Conservation (phyloP, 2,329 filamentous ascomycete species). For the Didymella arachidicola region DNA sequence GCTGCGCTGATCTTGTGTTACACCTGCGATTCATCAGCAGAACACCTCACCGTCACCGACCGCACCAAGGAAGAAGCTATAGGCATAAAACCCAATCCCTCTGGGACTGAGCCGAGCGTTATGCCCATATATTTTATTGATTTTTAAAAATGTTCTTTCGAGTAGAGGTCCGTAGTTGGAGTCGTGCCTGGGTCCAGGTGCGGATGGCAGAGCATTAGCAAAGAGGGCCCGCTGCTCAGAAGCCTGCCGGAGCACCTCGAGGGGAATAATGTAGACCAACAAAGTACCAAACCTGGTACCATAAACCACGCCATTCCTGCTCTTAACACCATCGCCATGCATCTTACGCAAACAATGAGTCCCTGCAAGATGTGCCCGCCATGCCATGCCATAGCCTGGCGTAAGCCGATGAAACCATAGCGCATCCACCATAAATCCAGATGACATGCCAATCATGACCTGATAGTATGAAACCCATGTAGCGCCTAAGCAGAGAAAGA, state of each 20-base stretch:
- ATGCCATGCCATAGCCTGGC: slow-evolving; percentile 11
- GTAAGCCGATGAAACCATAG: slow-evolving; percentile 14
- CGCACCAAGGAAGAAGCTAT: slow-evolving; percentile 4
- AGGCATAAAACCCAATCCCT: slow-evolving; percentile 42
- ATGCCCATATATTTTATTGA: slow-evolving; percentile 46
- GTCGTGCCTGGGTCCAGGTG: slow-evolving; percentile 38
- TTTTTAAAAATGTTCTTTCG: slow-evolving; percentile 31
- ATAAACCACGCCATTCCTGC: slow-evolving; percentile 18
- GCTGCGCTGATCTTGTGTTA: not conserved
- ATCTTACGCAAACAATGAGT: slow-evolving; percentile 13
- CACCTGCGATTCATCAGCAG: not conserved
- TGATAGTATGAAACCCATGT: slow-evolving; percentile 22
- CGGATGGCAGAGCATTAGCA: slow-evolving; percentile 17
- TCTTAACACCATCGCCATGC: slow-evolving; percentile 21
- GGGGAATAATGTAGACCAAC: slow-evolving; percentile 15
- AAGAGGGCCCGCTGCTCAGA: slow-evolving; percentile 11
- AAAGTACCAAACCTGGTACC: slow-evolving; percentile 27
- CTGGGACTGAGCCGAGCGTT: slow-evolving; percentile 35
- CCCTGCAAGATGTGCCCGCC: slow-evolving; percentile 13
- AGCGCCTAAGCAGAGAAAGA: slow-evolving; percentile 30
- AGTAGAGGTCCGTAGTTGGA: slow-evolving; percentile 33
- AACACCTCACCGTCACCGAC: not conserved
- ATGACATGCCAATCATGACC: slow-evolving; percentile 25
- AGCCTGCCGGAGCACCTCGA: slow-evolving; percentile 13
- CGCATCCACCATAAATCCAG: slow-evolving; percentile 11